Evolutionary conservation across 176 grass and related monocot species (phyloP).

Genomic region (Dendrocalamus sinicus): DNA sequence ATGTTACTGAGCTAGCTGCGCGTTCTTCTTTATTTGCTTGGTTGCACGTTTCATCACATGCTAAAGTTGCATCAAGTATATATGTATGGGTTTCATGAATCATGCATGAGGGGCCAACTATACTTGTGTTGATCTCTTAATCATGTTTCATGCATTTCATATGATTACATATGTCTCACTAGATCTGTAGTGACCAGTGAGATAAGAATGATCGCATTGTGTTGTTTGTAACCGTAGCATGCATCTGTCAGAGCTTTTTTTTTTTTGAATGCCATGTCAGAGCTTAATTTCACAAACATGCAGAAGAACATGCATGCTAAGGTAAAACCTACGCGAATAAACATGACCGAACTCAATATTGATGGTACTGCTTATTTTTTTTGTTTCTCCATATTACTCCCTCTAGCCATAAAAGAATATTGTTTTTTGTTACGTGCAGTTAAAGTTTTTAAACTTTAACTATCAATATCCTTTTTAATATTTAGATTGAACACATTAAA

Average conservation of each 20-base stretch:
- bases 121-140: slow-evolving; percentile 41
- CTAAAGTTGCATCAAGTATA: slow-evolving; percentile 39
- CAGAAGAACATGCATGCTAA: not conserved
- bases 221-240: not conserved
- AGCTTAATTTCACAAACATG: not conserved
- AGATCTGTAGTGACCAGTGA: not conserved
- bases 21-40: slow-evolving; percentile 25
- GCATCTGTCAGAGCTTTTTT: too few species aligned
- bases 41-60: slow-evolving; percentile 50
- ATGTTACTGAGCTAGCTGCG: not conserved
- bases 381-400: not conserved
- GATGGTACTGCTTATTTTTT: not conserved
- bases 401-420: too few species aligned
- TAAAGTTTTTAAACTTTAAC: too few species aligned
- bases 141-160: not conserved
- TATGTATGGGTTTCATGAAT: slow-evolving; percentile 32
- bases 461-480: too few species aligned
- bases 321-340: not conserved
- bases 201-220: not conserved
- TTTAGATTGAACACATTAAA: too few species aligned
- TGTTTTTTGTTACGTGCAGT: fast-evolving
- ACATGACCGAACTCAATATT: not conserved
- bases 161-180: not conserved
- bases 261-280: too few species aligned
- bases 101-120: slow-evolving; percentile 27